A percentile compares a stretch with the other conserved stretches of the same genome.
phyloP scores from a whole-genome alignment of 2,329 filamentous ascomycete genomes.

The Colletotrichum filicis region DNA sequence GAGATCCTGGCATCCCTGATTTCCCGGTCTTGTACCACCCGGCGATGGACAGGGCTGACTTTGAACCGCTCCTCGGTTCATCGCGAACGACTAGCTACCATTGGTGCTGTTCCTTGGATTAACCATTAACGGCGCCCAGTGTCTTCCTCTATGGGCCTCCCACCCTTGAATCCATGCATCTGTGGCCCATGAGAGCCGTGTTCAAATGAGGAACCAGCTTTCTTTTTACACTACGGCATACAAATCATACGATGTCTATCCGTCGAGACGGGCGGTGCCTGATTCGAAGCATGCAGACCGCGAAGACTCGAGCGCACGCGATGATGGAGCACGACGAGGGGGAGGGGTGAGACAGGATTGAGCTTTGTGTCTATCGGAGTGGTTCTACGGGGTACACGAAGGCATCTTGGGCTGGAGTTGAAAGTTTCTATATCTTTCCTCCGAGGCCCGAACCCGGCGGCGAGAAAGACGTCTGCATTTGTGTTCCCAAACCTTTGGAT shows the following conservation, averaged over 20 bases:
- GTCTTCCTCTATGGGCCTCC: constrained; percentile 7
- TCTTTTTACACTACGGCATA: constrained; percentile 22
- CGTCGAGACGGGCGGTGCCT: constrained; percentile 26
- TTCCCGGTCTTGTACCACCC: constrained; percentile 5
- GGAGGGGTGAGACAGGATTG: constrained; percentile 5
- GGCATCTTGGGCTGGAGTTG: not conserved
- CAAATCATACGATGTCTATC: constrained; percentile 32
- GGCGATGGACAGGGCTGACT: constrained; percentile 19
- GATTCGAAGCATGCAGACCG: not conserved
- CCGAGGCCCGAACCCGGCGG: not conserved
- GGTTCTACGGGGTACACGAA: not conserved
- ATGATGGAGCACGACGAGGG: constrained; percentile 9
- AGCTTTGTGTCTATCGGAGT: not conserved
- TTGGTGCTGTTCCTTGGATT: constrained; percentile 3
- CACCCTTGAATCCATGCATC: constrained; percentile 20
- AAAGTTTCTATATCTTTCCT: constrained; percentile 22
- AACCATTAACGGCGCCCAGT: not conserved
- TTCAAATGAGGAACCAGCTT: constrained; percentile 27
- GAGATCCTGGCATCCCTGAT: not conserved
- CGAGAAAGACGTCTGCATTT: not conserved
- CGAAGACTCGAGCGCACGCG: constrained; percentile 9
- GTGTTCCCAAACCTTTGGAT: not conserved
- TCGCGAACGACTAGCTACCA: constrained; percentile 10
- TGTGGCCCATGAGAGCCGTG: constrained; percentile 12
- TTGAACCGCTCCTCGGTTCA: constrained; percentile 20